Base-by-base conservation (phyloP, 495 filamentous ascomycete genomes). In the Tuber umbilicatum region DNA sequence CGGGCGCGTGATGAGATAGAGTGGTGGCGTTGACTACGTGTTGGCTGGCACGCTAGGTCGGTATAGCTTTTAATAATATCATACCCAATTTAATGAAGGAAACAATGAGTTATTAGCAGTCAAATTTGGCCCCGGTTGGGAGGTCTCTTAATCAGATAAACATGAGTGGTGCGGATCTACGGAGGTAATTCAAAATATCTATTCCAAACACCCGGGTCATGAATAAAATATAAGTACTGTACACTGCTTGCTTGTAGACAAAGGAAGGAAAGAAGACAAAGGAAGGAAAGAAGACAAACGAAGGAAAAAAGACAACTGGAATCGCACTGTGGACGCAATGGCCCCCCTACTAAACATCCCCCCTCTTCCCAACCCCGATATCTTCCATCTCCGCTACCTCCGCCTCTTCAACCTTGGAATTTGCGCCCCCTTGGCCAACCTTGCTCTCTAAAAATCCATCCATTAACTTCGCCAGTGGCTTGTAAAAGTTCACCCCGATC, bases 401-500 rank as follows among this genome's bases (percentile, higher is more conserved):
- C 35, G 17, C 81, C 35, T 79, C 73, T 69, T 81, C 83, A 64
- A 78, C 79, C 73, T 84, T 83, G 35, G 35, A 17, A 31, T 81
- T 75, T 73, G 79, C 76, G 35, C 73, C 69, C 76, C 80, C 77
- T 21, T 87, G 50, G 0, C 87, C 87, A 79, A 88, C 82, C 5
- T 82, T 83, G 45, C 85, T 85, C 27, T 80, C 83, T 3, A 85
- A 81, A 60, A 89, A 85, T 70, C 85, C 86, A 77, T 89, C 88
- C 64, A 86, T 87, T 3, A 86, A 85, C 31, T 83, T 75, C 37
- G 82, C 82, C 72, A 88, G 88, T 14, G 82, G 72, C 2, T 84
- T 85, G 27, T 86, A 83, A 72, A 88, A 87, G 75, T 89, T 89
- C 38, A 89, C 87, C 14, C 85, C 84, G 17, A 90, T 23, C 4